Conservation (phyloP, 495 filamentous ascomycete genomes). For the Penicillium coprophilum region DNA sequence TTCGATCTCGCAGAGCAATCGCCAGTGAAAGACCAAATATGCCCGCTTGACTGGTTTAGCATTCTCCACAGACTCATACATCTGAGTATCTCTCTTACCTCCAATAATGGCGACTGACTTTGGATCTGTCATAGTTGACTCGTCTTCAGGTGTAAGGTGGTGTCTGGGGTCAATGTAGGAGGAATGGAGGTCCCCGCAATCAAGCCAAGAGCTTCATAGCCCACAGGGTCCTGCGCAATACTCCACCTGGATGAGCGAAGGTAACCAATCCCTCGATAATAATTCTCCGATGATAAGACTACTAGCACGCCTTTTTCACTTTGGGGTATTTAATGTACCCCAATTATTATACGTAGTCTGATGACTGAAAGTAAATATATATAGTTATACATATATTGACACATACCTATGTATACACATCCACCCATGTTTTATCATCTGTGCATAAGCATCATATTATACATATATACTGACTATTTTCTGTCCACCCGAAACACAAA, state of each 20-base stretch:
- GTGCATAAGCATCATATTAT: not conserved
- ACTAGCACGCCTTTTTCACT: no score
- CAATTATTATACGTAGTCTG: no score
- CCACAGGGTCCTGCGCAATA: not conserved
- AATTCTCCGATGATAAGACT: no score
- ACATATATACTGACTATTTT: not conserved
- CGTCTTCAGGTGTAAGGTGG: no score
- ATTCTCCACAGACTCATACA: not conserved
- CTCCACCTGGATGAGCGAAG: not conserved
- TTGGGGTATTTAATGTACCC: no score
- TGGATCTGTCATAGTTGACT: constrained; percentile 5
- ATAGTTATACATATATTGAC: no score
- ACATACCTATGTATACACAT: no score
- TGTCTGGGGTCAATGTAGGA: not conserved
- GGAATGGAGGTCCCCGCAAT: constrained; percentile 2
- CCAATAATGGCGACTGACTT: constrained; percentile 20
- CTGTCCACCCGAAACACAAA: not conserved
- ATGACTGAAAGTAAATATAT: no score
- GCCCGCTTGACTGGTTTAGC: constrained; percentile 8
- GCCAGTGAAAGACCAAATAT: constrained; percentile 22
- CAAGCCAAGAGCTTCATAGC: not conserved
- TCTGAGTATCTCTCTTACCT: not conserved
- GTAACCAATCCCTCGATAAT: not conserved
- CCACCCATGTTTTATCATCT: not conserved
- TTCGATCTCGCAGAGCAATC: constrained; percentile 13